phyloP scores from a whole-genome alignment of 176 grass and related monocot genomes.

The Rhynchospora breviuscula region DNA sequence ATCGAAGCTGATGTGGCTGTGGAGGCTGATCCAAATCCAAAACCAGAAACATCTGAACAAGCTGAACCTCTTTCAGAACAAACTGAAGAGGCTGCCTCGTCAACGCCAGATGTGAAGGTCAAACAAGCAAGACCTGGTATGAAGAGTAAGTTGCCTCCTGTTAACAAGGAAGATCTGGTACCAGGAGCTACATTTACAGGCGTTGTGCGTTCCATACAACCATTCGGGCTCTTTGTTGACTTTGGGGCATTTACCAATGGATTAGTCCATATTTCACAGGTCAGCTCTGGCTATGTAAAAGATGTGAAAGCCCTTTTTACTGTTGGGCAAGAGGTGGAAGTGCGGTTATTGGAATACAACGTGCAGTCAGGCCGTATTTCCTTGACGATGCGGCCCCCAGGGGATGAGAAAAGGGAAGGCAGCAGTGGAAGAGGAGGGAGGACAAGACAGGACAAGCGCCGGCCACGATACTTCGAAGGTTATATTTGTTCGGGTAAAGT shows the following conservation, averaged over 20 bases:
- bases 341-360: slow-evolving; percentile 70
- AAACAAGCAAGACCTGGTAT: slow-evolving; percentile 39
- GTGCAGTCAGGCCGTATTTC: slow-evolving; percentile 66
- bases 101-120: slow-evolving; percentile 28
- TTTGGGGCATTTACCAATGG: slow-evolving; percentile 83
- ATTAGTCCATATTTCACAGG: slow-evolving; percentile 81
- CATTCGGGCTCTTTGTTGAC: slow-evolving; percentile 89
- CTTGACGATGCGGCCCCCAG: slow-evolving; percentile 65
- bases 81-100: slow-evolving; percentile 19
- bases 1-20: slow-evolving; percentile 50
- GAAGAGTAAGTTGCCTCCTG: slow-evolving; percentile 63
- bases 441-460: not conserved
- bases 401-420: slow-evolving; percentile 41
- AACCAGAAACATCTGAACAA: slow-evolving; percentile 49
- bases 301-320: slow-evolving; percentile 75
- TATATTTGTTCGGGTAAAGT: slow-evolving; percentile 48
- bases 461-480: slow-evolving; percentile 48
- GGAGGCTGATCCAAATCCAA: slow-evolving; percentile 47
- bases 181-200: slow-evolving; percentile 74
- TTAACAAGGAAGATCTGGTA: slow-evolving; percentile 74
- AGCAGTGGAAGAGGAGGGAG: slow-evolving; percentile 36
- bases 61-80: slow-evolving; percentile 34
- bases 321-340: slow-evolving; percentile 85
- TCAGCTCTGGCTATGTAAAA: slow-evolving; percentile 73
- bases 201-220: slow-evolving; percentile 75